Conservation (phyloP, 805 yeast genomes). For the Lipomyces spencermartinsiae region DNA sequence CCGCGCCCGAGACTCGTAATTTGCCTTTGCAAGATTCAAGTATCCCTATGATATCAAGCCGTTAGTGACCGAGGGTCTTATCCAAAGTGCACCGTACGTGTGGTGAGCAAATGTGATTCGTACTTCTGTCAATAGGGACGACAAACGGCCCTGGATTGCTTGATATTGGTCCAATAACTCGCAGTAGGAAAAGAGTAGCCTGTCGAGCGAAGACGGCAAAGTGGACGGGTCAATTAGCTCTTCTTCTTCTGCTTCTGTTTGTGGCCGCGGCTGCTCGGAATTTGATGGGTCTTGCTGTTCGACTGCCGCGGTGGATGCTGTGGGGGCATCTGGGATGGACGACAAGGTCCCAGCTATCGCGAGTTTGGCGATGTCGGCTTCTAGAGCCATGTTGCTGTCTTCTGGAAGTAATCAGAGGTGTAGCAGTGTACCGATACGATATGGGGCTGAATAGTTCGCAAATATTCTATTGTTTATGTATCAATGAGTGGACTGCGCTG, state of each 20-base stretch:
- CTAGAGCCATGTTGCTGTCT: constrained; percentile 12
- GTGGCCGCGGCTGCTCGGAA: neutral
- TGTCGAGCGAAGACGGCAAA: constrained; percentile 14
- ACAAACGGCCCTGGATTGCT: constrained; percentile 12
- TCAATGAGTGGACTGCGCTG: neutral
- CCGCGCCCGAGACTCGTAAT: constrained; percentile 32
- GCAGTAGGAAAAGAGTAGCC: constrained; percentile 28
- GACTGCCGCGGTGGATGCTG: neutral
- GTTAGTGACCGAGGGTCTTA: neutral
- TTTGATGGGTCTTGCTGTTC: neutral
- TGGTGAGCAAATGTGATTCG: neutral
- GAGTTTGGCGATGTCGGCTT: constrained; percentile 17
- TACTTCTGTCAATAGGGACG: constrained; percentile 20
- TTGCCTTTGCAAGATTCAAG: constrained; percentile 32
- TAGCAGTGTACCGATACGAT: neutral
- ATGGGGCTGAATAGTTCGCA: neutral
- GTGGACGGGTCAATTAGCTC: constrained; percentile 19
- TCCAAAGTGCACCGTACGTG: neutral
- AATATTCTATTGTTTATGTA: neutral
- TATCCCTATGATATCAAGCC: constrained; percentile 23
- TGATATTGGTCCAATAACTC: constrained; percentile 32
- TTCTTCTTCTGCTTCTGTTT: constrained; percentile 16
- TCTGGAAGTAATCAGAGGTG: neutral
- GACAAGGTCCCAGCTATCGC: neutral
- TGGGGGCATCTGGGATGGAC: neutral